phyloP scores from a whole-genome alignment of 441 rosid genomes.

The Cnidoscolus chayamansa region DNA sequence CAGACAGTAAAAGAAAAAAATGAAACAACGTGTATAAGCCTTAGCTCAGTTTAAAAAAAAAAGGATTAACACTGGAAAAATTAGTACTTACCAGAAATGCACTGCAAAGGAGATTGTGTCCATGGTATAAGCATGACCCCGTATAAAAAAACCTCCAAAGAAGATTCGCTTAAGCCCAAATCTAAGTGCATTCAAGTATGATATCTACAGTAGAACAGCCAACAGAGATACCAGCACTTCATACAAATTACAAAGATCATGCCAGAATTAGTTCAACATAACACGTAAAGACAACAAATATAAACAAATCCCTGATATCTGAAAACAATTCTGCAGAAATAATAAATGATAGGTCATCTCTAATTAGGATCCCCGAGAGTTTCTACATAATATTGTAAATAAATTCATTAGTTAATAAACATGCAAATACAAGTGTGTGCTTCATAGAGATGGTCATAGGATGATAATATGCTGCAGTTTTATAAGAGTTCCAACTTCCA shows the following conservation, averaged over 20 bases:
- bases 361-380: background rate
- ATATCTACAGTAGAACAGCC: conserved; percentile 43
- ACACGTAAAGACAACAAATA: conserved; percentile 1
- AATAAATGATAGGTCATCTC: background rate
- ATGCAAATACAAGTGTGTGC: background rate
- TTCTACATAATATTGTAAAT: conserved; percentile 7
- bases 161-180: conserved; percentile 85
- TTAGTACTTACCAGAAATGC: conserved; percentile 65
- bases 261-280: conserved; percentile 8
- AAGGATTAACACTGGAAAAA: background rate
- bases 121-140: conserved; percentile 94
- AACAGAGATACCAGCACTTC: conserved; percentile 14
- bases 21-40: conserved; percentile 3
- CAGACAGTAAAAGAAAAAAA: conserved; percentile 15
- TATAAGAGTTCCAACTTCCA: background rate
- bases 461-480: conserved; percentile 5
- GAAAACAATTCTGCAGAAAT: background rate
- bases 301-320: background rate
- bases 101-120: conserved; percentile 96
- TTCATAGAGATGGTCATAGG: background rate
- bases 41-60: background rate
- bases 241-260: background rate
- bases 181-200: conserved; percentile 86
- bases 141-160: conserved; percentile 92
- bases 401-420: background rate